Percentiles rank a stretch among this genome's conserved stretches.
Evolutionary conservation across 2,329 filamentous ascomycete species (phyloP).

Genomic region (Elsinoe batatas): DNA sequence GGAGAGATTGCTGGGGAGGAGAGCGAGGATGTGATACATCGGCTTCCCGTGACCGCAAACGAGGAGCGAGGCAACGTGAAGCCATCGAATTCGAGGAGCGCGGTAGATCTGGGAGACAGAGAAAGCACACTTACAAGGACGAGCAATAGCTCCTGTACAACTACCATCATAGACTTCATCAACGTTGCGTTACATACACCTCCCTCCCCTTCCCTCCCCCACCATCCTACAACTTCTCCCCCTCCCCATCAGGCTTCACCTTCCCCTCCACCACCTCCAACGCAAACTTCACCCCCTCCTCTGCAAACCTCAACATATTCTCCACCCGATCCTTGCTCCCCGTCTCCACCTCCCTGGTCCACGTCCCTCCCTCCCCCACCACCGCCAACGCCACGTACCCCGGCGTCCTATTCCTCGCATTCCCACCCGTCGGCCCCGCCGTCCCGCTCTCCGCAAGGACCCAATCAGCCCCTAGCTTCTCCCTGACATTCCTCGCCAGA

Average conservation of each 20-base stretch:
- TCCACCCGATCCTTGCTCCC: constrained; percentile 45
- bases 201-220: background rate
- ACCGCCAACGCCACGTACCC: constrained; percentile 58
- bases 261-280: constrained; percentile 45
- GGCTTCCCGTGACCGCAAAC: no score
- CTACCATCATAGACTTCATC: background rate
- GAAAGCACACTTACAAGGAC: background rate
- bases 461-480: constrained; percentile 47
- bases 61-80: no score
- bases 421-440: constrained; percentile 52
- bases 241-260: constrained; percentile 23
- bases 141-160: background rate
- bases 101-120: background rate
- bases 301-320: constrained; percentile 56
- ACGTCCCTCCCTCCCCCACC: constrained; percentile 41
- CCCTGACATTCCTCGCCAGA: constrained; percentile 47
- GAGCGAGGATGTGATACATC: background rate
- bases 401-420: constrained; percentile 47
- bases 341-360: constrained; percentile 48
- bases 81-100: no score
- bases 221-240: background rate
- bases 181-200: background rate
- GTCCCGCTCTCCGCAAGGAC: constrained; percentile 52
- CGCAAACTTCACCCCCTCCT: constrained; percentile 46
- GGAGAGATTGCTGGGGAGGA: constrained; percentile 26